These are phyloP conservation scores for Arthroderma sp. DNA, from an alignment of 2,329 filamentous ascomycete species.

Conservation along the genomic window DNA sequence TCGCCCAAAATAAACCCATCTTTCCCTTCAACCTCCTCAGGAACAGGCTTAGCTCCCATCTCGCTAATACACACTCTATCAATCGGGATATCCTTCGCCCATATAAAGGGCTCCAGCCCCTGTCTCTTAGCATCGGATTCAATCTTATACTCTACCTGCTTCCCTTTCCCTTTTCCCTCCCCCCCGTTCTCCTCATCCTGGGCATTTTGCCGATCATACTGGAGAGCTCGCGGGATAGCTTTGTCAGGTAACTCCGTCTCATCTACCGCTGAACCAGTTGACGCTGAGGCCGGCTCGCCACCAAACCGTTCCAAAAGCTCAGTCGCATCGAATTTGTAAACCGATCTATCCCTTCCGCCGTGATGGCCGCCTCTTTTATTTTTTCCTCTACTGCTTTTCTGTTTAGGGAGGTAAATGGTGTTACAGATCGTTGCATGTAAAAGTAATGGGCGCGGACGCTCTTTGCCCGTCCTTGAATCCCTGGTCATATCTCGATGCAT, in stretches of 20 bases:
- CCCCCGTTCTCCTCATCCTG: too few species aligned
- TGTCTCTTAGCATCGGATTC: slow-evolving; percentile 11
- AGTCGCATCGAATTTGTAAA: slow-evolving; percentile 37
- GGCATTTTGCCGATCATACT: too few species aligned
- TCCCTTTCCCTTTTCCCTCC: slow-evolving; percentile 4
- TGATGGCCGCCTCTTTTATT: slow-evolving; percentile 1
- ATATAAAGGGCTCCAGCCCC: slow-evolving; percentile 43
- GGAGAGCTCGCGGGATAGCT: slow-evolving; percentile 3
- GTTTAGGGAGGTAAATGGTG: slow-evolving; percentile 51
- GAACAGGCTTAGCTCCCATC: slow-evolving; percentile 67
- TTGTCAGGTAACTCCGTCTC: slow-evolving; percentile 2
- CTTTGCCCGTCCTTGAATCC: slow-evolving; percentile 4
- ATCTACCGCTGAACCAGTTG: background rate
- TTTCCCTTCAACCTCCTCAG: slow-evolving; percentile 20
- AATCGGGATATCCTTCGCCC: slow-evolving; percentile 56
- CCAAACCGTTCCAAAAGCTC: slow-evolving; percentile 20
- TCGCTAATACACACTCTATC: slow-evolving; percentile 64
- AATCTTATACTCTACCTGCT: slow-evolving; percentile 17
- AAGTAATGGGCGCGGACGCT: slow-evolving; percentile 44
- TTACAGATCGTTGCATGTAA: slow-evolving; percentile 80
- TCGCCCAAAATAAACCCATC: slow-evolving; percentile 37
- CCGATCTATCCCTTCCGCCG: slow-evolving; percentile 10
- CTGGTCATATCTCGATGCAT: slow-evolving; percentile 15
- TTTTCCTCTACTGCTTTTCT: background rate
- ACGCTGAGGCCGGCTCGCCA: slow-evolving; percentile 10